Evolutionary conservation across 352 stramenopile species (phyloP), one percentile per base, ranked within the genome.

Genomic region (Phytophthora fragariae): DNA sequence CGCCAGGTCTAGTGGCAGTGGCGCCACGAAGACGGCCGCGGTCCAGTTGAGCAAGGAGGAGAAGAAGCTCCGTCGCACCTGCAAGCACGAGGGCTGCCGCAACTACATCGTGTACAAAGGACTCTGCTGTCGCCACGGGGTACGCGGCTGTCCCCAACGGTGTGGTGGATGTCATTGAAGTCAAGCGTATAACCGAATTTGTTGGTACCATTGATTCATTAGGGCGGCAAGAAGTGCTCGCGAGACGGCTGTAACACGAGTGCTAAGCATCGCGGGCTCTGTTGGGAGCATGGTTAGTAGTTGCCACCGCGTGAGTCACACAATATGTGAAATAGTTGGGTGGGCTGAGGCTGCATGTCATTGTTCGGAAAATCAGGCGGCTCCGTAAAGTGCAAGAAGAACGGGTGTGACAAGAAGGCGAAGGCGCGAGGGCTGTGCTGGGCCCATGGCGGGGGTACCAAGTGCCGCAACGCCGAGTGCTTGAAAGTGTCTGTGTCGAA

Each of bases 21-120:
- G 35, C 35, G 14, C 9, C 35, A 12, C 35, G 35, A 41, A 41
- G 35, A 41, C 11, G 9, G 35, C 2, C 35, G 35, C 35, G 35
- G 35, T 41, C 35, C 35, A 41, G 35, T 12, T 74, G 35, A 62
- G 44, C 37, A 39, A 67, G n/a, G 68, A 78, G 49, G 66, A 83
- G 64, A 84, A 84, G 66, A 77, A 70, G 11, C 65, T 72, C 37
- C 72, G 66, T 2, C 74, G 75, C 19, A 53, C 72, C 54, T 88
- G 80, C 65, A 81, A 74, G 49, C 41, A 79, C 39, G 72, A 75
- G 17, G 77, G 72, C 49, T 88, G 80, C 44, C 53, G 72, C 31
- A 81, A 81, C 54, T 88, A 88, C 68, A 82, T 82, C 49, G 49
- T 91, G 83, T 68, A 82, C 80, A 47, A 85, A 77, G 53, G 77